phyloP scores from a whole-genome alignment of 2,329 filamentous ascomycete genomes.

The Thermoascus crustaceus region DNA sequence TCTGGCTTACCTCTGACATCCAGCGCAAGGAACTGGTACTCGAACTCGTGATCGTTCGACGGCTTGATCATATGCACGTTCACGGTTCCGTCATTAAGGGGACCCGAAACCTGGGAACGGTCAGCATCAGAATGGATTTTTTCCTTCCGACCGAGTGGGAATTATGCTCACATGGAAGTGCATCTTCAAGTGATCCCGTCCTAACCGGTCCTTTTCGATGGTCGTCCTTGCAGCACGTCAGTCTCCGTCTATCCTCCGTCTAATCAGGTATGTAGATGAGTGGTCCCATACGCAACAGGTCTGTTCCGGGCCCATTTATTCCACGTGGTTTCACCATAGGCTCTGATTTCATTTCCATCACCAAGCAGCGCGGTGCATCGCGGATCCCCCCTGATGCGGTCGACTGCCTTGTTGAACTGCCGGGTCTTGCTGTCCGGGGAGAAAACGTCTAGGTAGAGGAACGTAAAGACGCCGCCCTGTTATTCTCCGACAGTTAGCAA shows the following conservation, averaged over 20 bases:
- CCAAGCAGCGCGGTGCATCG: slow-evolving; percentile 68
- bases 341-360: slow-evolving; percentile 63
- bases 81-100: slow-evolving; percentile 63
- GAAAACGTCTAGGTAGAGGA: slow-evolving; percentile 76
- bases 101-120: slow-evolving; percentile 60
- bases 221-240: slow-evolving; percentile 53
- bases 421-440: slow-evolving; percentile 75
- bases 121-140: slow-evolving; percentile 15
- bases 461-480: slow-evolving; percentile 66
- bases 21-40: slow-evolving; percentile 72
- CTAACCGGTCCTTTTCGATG: slow-evolving; percentile 60
- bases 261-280: not conserved
- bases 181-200: slow-evolving; percentile 73
- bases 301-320: slow-evolving; percentile 70
- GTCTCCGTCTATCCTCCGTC: slow-evolving; percentile 20
- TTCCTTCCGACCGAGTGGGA: not conserved
- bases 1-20: slow-evolving; percentile 61
- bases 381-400: slow-evolving; percentile 64
- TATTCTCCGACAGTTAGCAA: not conserved
- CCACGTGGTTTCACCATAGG: slow-evolving; percentile 70
- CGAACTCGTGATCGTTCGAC: slow-evolving; percentile 56
- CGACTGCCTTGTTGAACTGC: slow-evolving; percentile 80
- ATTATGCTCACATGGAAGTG: slow-evolving; percentile 62
- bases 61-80: slow-evolving; percentile 68
- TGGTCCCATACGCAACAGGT: slow-evolving; percentile 41